Percentiles rank a stretch among this genome's conserved stretches.
Conservation (phyloP, 805 yeast genomes). For the Wickerhamomyces hampshirensis region DNA sequence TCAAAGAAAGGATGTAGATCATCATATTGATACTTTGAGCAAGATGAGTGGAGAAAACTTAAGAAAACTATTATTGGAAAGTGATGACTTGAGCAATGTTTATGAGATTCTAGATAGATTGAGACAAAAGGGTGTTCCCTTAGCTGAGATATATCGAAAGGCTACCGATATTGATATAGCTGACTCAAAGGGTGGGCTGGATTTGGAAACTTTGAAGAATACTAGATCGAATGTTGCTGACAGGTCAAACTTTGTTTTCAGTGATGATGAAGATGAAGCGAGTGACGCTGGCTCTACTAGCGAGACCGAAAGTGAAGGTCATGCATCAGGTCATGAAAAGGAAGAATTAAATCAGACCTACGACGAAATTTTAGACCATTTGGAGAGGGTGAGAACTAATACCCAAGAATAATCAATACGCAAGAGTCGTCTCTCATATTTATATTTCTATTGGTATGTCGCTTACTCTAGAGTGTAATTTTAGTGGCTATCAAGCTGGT, state of each 20-base stretch:
- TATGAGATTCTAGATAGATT: conserved; percentile 34
- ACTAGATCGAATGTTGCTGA: conserved; percentile 11
- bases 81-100: conserved; percentile 33
- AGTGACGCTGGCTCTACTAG: neutral
- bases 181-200: conserved; percentile 5
- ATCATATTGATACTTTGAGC: conserved; percentile 23
- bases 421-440: too few species aligned
- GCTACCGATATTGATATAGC: conserved; percentile 1
- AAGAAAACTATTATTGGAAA: conserved; percentile 31
- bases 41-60: conserved; percentile 31
- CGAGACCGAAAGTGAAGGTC: conserved; percentile 3
- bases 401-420: conserved; percentile 2
- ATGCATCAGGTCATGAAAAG: conserved; percentile 5
- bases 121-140: conserved; percentile 35
- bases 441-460: too few species aligned
- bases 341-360: conserved; percentile 28
- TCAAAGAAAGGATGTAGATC: conserved; percentile 15
- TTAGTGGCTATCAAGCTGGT: too few species aligned
- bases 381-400: conserved; percentile 30
- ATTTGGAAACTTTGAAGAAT: conserved; percentile 18
- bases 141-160: conserved; percentile 30
- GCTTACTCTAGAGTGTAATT: too few species aligned
- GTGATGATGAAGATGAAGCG: neutral
- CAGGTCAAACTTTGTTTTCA: neutral
- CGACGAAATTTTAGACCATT: conserved; percentile 36